These are phyloP conservation scores for Diaporthe batatas DNA, from an alignment of 2,329 filamentous ascomycete genomes.

Conservation along the genomic window DNA sequence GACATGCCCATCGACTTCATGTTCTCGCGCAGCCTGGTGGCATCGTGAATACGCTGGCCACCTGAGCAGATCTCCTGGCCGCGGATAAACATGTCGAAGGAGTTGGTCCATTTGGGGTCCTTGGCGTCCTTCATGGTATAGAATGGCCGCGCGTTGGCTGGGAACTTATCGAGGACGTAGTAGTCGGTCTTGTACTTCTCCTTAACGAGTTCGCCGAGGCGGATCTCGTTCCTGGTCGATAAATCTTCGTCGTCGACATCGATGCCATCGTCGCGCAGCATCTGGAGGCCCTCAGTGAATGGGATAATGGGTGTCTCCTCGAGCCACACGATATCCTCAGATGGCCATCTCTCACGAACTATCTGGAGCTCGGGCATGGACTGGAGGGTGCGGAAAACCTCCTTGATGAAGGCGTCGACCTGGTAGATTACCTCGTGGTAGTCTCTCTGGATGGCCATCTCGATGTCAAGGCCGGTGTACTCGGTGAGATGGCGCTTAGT, in stretches of 20 bases:
- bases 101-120: slow-evolving; percentile 83
- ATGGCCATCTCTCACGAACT: slow-evolving; percentile 87
- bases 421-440: slow-evolving; percentile 89
- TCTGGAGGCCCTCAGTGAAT: slow-evolving; percentile 82
- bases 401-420: slow-evolving; percentile 81
- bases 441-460: slow-evolving; percentile 91
- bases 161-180: slow-evolving; percentile 96
- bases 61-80: slow-evolving; percentile 94
- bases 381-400: slow-evolving; percentile 76
- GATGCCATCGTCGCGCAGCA: slow-evolving; percentile 87
- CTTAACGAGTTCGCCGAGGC: slow-evolving; percentile 85
- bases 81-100: slow-evolving; percentile 94
- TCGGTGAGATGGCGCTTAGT: slow-evolving; percentile 95
- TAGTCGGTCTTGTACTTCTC: slow-evolving; percentile 91
- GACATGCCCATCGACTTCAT: slow-evolving; percentile 83
- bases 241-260: slow-evolving; percentile 81
- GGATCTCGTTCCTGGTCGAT: slow-evolving; percentile 87
- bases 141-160: slow-evolving; percentile 85
- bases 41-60: slow-evolving; percentile 92
- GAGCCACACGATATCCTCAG: slow-evolving; percentile 87
- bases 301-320: slow-evolving; percentile 86
- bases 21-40: slow-evolving; percentile 78
- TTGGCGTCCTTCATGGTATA: slow-evolving; percentile 88
- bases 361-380: slow-evolving; percentile 77
- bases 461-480: slow-evolving; percentile 91